Conservation (phyloP, 192 early-diverging fungal genomes). For the Umbelopsis isabellina region DNA sequence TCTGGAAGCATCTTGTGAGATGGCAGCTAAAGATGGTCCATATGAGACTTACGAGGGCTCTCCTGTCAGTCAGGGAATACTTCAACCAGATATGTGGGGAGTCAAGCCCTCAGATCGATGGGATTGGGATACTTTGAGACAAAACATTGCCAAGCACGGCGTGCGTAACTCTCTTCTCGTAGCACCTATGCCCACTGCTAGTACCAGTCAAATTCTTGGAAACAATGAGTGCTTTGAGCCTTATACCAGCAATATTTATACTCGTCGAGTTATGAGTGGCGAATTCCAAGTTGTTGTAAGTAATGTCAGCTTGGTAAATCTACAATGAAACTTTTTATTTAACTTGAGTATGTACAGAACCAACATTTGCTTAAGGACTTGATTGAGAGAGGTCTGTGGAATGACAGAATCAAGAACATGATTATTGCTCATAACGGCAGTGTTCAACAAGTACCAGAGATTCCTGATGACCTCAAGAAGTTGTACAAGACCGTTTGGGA, state of each 20-base stretch:
- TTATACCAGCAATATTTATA: slow-evolving; percentile 92
- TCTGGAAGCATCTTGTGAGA: slow-evolving; percentile 87
- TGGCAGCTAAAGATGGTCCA: slow-evolving; percentile 75
- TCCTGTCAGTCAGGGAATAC: slow-evolving; percentile 80
- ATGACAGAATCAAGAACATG: slow-evolving; percentile 90
- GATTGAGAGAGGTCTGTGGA: slow-evolving; percentile 90
- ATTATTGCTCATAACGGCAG: slow-evolving; percentile 94
- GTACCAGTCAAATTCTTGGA: slow-evolving; percentile 93
- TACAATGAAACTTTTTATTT: neutral
- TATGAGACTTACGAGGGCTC: slow-evolving; percentile 87
- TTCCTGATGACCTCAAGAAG: slow-evolving; percentile 79
- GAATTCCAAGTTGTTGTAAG: slow-evolving; percentile 94
- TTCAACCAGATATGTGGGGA: slow-evolving; percentile 94
- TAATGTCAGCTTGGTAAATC: neutral
- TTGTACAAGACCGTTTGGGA: slow-evolving; percentile 98
- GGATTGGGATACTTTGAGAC: slow-evolving; percentile 87
- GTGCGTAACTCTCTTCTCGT: slow-evolving; percentile 92
- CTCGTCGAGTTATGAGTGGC: slow-evolving; percentile 91
- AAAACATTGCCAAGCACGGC: slow-evolving; percentile 75
- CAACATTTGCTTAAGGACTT: slow-evolving; percentile 92
- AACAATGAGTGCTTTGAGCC: slow-evolving; percentile 97
- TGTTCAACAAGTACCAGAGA: slow-evolving; percentile 72
- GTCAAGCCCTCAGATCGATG: slow-evolving; percentile 75
- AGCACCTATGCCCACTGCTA: slow-evolving; percentile 97
- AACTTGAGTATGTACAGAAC: slow-evolving; percentile 48